Conservation (phyloP, 2,329 filamentous ascomycete genomes). For the Claviceps arundinis region DNA sequence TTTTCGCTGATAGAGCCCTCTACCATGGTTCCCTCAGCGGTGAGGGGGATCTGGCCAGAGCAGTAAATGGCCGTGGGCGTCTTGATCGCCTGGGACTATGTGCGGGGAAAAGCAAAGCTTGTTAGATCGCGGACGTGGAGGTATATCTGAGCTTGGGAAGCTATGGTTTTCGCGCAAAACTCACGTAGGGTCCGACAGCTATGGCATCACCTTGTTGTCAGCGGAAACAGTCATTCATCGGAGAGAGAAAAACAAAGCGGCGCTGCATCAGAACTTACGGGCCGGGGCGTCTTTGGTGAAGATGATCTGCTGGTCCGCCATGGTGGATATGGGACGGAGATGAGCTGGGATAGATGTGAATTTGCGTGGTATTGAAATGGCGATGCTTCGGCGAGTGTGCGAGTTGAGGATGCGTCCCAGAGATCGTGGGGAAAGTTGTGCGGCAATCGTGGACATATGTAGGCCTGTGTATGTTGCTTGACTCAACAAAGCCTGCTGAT, state of each 20-base stretch:
- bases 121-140: background rate
- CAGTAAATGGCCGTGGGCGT: slow-evolving; percentile 52
- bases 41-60: slow-evolving; percentile 61
- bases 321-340: slow-evolving; percentile 24
- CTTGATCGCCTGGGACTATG: slow-evolving; percentile 52
- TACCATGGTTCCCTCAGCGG: slow-evolving; percentile 40
- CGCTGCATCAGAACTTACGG: slow-evolving; percentile 28
- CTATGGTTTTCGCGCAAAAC: slow-evolving; percentile 12
- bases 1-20: slow-evolving; percentile 50
- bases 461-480: slow-evolving; percentile 2
- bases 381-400: slow-evolving; percentile 2
- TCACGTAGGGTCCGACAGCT: slow-evolving; percentile 53
- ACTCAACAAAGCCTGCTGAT: background rate
- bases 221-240: background rate
- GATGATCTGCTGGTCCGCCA: slow-evolving; percentile 36
- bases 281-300: slow-evolving; percentile 46
- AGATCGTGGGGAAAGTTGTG: slow-evolving; percentile 9
- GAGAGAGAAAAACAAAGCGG: background rate
- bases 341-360: slow-evolving; percentile 19
- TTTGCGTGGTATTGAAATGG: slow-evolving; percentile 6
- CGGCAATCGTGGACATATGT: slow-evolving; percentile 14
- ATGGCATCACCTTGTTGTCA: background rate
- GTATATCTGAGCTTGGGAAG: background rate
- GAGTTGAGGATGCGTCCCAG: slow-evolving; percentile 2
- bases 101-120: background rate